Evolutionary conservation across 2,329 filamentous ascomycete genomes (phyloP).

Genomic region (Aspergillus texensis): DNA sequence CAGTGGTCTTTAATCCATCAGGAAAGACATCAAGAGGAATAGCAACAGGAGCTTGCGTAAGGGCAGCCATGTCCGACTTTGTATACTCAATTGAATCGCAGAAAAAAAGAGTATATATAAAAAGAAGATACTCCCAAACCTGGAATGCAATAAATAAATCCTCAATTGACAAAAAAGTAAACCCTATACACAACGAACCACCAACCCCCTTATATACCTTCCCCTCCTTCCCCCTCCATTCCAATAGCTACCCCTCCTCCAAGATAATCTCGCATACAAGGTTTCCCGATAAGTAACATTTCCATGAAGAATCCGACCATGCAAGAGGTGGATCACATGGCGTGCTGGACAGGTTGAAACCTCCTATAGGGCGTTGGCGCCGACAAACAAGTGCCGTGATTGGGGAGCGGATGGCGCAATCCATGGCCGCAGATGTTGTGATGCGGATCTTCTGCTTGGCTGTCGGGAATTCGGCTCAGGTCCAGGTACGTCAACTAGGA

Average conservation of each 20-base stretch:
- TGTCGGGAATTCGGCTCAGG: neutral
- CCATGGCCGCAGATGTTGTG: constrained; percentile 6
- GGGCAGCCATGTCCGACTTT: constrained; percentile 29
- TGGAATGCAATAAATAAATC: constrained; percentile 32
- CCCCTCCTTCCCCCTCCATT: neutral
- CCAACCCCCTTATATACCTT: neutral
- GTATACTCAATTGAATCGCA: neutral
- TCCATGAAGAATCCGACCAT: constrained; percentile 10
- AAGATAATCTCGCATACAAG: neutral
- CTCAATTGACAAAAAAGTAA: neutral
- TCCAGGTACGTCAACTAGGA: too few relatives aligned
- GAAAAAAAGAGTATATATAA: neutral
- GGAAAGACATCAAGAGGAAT: constrained; percentile 58
- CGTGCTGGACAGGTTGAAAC: constrained; percentile 26
- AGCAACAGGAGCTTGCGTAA: constrained; percentile 42
- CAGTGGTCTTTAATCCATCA: constrained; percentile 68
- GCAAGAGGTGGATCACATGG: constrained; percentile 33
- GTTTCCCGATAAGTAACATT: neutral
- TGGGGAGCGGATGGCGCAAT: constrained; percentile 33
- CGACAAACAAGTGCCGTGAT: constrained; percentile 10
- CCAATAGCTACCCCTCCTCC: neutral
- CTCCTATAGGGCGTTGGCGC: constrained; percentile 19
- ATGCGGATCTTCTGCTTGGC: neutral
- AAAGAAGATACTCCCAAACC: constrained; percentile 13
- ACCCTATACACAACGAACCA: neutral